Base-by-base conservation (phyloP, 139 green algal genomes). In the Eudorina sp. region DNA sequence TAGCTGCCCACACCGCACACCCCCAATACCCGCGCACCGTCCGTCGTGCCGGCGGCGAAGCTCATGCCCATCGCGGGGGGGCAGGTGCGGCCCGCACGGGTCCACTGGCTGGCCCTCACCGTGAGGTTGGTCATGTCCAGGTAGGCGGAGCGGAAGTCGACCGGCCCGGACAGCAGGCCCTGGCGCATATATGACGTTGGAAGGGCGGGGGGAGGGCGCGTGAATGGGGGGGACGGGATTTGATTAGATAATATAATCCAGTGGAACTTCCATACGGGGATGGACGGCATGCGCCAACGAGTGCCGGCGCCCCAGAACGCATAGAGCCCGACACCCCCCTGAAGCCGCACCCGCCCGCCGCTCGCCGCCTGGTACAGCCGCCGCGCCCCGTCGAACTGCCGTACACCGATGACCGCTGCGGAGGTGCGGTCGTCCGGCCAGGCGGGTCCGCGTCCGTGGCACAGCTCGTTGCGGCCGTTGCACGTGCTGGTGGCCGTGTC, bases 31-130 rank as follows among this genome's bases (percentile, higher is more conserved):
- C 2, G 21, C 55, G n/a, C 40, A 89, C 58, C 73, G 58, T 85
- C 85, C 29, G 96, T 98, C 46, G 96, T 98, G 43, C 96, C 96
- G 4, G 96, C 96, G 19, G 96, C 96, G 95, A 94, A 98, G 83
- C 95, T 95, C 72, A 96, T 97, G 72, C 95, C 96, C 95, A 98
- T 97, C 70, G 96, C 96, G 2, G 95, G 80, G 16, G 85, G 87
- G 92, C 96, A 98, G 18, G 96, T 97, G 29, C 43, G 53, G 3
- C 95, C 94, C 6, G 53, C 83, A 9, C 88, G 66, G 3, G 91
- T 96, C 74, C 79, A 90, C 40, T 89, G 66, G 73, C 53, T 75
- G 31, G 85, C 58, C 13, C 18, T 41, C 46, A 98, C 94, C 18
- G 73, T 16, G 0, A 96, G 78, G 48, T 87, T 88, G 29, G 88